phyloP scores from a whole-genome alignment of 257 asterid species.

The Scutellaria minor region DNA sequence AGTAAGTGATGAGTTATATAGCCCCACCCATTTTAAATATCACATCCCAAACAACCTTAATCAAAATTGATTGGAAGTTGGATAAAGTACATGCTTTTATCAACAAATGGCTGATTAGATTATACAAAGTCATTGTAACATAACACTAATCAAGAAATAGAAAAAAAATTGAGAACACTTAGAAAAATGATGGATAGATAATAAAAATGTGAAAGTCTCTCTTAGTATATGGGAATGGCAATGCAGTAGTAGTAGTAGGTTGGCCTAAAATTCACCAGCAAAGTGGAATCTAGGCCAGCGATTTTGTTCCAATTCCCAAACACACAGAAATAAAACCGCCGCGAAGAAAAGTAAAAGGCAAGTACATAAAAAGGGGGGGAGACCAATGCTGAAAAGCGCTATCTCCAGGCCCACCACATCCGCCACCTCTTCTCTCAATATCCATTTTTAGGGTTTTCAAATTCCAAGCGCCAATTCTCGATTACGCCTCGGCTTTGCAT shows the following conservation, averaged over 20 bases:
- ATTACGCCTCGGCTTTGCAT: conserved; percentile 44
- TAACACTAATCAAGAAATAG: too few species aligned
- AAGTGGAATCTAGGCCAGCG: conserved; percentile 17
- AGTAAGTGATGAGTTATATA: too few species aligned
- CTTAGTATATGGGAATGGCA: neutral
- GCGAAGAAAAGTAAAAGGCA: conserved; percentile 38
- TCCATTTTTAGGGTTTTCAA: conserved; percentile 62
- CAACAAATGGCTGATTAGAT: too few species aligned
- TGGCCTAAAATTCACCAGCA: conserved; percentile 13
- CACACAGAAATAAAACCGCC: conserved; percentile 28
- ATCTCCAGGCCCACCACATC: conserved; percentile 46
- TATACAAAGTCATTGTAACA: too few species aligned
- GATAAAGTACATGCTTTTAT: too few species aligned
- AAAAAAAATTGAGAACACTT: too few species aligned
- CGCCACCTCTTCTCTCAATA: conserved; percentile 51
- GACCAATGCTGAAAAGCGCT: conserved; percentile 46
- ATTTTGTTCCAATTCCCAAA: conserved; percentile 7
- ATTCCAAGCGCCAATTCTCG: conserved; percentile 55
- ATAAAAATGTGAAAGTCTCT: too few species aligned
- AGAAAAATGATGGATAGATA: too few species aligned
- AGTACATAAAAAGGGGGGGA: conserved; percentile 24
- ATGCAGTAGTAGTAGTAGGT: neutral
- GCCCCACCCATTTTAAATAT: too few species aligned
- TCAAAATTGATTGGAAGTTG: too few species aligned
- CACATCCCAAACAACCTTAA: too few species aligned